Evolutionary conservation across 768 basidiomycete genomes (phyloP), one percentile per base, ranked within the genome.

Genomic region (Hygrocybe punicea): DNA sequence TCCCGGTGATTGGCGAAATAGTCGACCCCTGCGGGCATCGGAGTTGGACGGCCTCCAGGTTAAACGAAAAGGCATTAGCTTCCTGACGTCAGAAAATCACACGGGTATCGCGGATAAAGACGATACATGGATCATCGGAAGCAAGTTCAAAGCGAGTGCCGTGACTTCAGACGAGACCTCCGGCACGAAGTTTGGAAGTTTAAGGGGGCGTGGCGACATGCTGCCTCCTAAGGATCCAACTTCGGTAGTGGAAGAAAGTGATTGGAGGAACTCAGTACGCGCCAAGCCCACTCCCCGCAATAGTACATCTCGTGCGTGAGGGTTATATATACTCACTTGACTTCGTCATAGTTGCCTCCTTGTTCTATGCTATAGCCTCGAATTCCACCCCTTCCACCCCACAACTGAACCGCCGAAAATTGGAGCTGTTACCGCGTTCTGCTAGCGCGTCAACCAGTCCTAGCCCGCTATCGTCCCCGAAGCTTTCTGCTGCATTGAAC

Each of bases 361-460:
- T 45, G 33, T 14, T 33, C 34, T 23, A n/a, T 19, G 6, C 2
- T 24, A 11, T 63, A 91, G 87, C 90, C 34, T 82, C 70, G 53
- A 82, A 69, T 62, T 90, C 90, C 42, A 87, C 87, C 29, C 87
- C 92, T 25, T 84, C 93, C 4, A 91, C 91, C 10, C 92, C 92
- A 36, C 89, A 91, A 65, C 71, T 90, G 61, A 76, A 77, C 57
- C 86, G 93, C 48, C 83, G 83, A 54, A 93, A 91, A 69, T 80
- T 98, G 10, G 91, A 94, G 62, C 83, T 97, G 36, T 75, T 95
- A 2, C 94, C 95, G 23, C 85, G 93, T 34, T 82, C 89, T 29
- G 83, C 81, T 11, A 79, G 76, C 46, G 78, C 74, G 3, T 93
- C 92, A 16, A 78, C 83, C 9, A 78, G 80, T 11, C 81, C 89